Evolutionary conservation across 1,284 basidiomycete species (phyloP), one percentile per base, ranked within the genome.

Genomic region (Marasmius sp.): DNA sequence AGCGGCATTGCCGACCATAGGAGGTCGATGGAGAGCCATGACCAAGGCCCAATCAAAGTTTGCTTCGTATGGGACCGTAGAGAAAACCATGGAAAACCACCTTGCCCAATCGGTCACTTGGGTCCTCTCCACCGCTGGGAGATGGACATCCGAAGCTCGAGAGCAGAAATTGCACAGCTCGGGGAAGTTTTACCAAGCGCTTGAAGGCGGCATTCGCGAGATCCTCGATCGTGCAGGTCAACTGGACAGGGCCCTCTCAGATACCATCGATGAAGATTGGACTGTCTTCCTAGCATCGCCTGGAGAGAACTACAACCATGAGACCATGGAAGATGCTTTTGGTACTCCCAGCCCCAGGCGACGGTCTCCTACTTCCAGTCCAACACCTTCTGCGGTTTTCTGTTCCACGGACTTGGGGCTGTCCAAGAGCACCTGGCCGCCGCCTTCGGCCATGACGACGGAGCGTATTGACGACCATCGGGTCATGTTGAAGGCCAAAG

Each of bases 301-400:
- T 3, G 60, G 60, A 11, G 36, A 41, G 9, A 1, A 9, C 12
- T 61, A 55, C 56, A 18, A 49, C 47, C 22, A 10, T 9, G 33
- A 37, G n/a, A 11, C 8, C 37, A 59, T 57, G 58, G 16, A 16
- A 11, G 62, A 64, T 58, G 54, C 38, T 37, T 37, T 53, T 58
- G 59, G 45, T 41, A 61, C 41, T 20, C 36, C n/a, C 10, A 38
- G 8, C 2, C 1, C 45, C 7, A n/a, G n/a, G 45, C 16, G 7
- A 47, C 41, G 45, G 2, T n/a, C 45, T 14, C n/a, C 16, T n/a
- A 43, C 41, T 33, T 5, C 16, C 14, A 12, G 20, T 16, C 18
- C 52, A 3, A 20, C 37, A 14, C 34, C 39, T 47, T 39, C 54
- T n/a, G 34, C n/a, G 39, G 33, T 47, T 34, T 47, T 51, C 14